Percentiles rank a stretch among this genome's conserved stretches.
Evolutionary conservation across 192 early-diverging fungal genomes (phyloP).

Genomic region (Piromyces finnis): DNA sequence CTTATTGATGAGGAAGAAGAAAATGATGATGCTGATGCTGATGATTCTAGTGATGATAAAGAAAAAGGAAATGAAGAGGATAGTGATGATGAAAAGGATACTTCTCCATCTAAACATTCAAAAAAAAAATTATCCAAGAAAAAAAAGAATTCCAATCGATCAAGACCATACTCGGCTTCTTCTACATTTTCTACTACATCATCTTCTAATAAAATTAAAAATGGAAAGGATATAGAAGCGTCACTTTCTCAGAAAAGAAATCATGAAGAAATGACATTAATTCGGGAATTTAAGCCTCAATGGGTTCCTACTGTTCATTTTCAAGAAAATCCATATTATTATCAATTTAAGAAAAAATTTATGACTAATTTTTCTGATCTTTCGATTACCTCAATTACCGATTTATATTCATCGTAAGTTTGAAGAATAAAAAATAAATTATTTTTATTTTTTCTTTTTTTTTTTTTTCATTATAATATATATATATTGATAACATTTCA

Average conservation of each 20-base stretch:
- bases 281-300: neutral
- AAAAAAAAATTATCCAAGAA: neutral
- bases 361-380: neutral
- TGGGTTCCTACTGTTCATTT: neutral
- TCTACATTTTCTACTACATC: too few relatives aligned
- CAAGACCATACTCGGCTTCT: neutral
- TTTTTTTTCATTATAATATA: neutral
- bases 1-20: neutral
- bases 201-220: neutral
- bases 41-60: neutral
- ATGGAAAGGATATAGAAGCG: neutral
- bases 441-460: neutral
- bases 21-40: neutral
- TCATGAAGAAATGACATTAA: neutral
- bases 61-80: neutral
- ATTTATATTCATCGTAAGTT: neutral
- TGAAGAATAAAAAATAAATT: neutral
- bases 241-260: neutral
- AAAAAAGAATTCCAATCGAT: neutral
- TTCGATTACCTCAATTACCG: neutral
- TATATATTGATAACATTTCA: too few relatives aligned
- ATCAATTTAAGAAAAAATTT: neutral
- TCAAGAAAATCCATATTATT: neutral
- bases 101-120: neutral
- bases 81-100: neutral